phyloP scores from a whole-genome alignment of 257 asterid genomes.

The Gentiana straminea region DNA sequence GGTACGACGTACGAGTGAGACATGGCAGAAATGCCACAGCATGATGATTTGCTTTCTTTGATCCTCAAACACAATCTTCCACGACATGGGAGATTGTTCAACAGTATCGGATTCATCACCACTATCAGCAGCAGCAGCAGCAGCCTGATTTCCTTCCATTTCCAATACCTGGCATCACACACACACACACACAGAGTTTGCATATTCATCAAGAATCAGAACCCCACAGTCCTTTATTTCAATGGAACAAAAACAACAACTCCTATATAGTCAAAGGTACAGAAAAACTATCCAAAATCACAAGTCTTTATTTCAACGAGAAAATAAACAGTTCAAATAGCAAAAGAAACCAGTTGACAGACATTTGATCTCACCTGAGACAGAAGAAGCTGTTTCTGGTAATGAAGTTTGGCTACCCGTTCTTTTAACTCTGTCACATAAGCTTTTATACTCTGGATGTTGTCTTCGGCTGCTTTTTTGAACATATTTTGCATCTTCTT shows the following conservation, averaged over 20 bases:
- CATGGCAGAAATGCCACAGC: conserved; percentile 97
- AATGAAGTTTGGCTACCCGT: conserved; percentile 90
- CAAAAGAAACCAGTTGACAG: conserved; percentile 2
- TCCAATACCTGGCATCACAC: conserved; percentile 56
- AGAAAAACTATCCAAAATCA: background rate
- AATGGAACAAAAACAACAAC: too few species aligned
- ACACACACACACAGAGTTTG: background rate
- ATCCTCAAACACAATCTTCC: conserved; percentile 63
- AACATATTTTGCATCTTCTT: conserved; percentile 89
- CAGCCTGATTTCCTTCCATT: conserved; percentile 59
- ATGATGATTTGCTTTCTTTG: conserved; percentile 76
- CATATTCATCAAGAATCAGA: background rate
- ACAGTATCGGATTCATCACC: conserved; percentile 43
- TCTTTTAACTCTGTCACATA: conserved; percentile 90
- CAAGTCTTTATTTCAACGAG: too few species aligned
- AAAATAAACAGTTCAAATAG: background rate
- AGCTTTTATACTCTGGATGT: conserved; percentile 73
- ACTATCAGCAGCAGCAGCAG: conserved; percentile 16
- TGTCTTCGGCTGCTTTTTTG: conserved; percentile 85
- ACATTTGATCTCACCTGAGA: conserved; percentile 50
- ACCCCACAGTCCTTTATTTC: background rate
- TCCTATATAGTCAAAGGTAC: background rate
- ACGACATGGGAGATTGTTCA: conserved; percentile 45
- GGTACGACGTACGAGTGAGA: conserved; percentile 78
- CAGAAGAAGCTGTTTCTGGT: conserved; percentile 94